Conservation (phyloP, 768 basidiomycete species). For the Mycena filopes region DNA sequence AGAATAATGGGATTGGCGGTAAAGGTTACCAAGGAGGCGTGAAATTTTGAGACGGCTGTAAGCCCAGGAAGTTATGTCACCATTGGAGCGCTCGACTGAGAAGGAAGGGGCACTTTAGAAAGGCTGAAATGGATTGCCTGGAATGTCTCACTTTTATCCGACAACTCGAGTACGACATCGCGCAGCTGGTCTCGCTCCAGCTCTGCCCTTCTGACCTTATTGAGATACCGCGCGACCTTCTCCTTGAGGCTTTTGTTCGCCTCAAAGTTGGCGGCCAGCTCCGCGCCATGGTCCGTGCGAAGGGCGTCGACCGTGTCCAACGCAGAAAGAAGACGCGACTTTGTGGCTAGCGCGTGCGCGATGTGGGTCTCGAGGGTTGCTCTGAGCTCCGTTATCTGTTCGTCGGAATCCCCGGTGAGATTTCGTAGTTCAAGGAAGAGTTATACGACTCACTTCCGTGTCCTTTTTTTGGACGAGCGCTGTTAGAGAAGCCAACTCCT, state of each 20-base stretch:
- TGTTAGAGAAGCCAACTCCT: neutral
- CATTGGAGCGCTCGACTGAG: constrained; percentile 54
- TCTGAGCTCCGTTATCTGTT: constrained; percentile 2
- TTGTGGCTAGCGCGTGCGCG: constrained; percentile 34
- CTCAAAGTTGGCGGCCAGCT: constrained; percentile 47
- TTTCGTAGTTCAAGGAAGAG: neutral
- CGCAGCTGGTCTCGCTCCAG: constrained; percentile 63
- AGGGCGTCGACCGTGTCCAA: constrained; percentile 61
- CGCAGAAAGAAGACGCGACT: constrained; percentile 58
- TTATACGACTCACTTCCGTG: constrained; percentile 12
- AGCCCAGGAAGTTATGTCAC: constrained; percentile 59
- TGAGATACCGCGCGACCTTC: constrained; percentile 49
- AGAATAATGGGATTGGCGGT: too few species aligned
- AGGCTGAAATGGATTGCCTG: neutral
- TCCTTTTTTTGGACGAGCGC: constrained; percentile 11
- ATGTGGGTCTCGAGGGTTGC: neutral
- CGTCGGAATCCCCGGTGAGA: neutral
- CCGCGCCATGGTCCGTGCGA: constrained; percentile 50
- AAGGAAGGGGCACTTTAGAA: constrained; percentile 17
- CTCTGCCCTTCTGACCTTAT: constrained; percentile 48
- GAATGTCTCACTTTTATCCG: constrained; percentile 65
- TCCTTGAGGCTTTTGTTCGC: constrained; percentile 48
- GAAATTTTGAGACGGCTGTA: constrained; percentile 54
- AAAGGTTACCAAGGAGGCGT: constrained; percentile 57
- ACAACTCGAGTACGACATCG: constrained; percentile 61